Evolutionary conservation across 1,284 basidiomycete species (phyloP).

Genomic region (Pyrrhoderma lamaoense): DNA sequence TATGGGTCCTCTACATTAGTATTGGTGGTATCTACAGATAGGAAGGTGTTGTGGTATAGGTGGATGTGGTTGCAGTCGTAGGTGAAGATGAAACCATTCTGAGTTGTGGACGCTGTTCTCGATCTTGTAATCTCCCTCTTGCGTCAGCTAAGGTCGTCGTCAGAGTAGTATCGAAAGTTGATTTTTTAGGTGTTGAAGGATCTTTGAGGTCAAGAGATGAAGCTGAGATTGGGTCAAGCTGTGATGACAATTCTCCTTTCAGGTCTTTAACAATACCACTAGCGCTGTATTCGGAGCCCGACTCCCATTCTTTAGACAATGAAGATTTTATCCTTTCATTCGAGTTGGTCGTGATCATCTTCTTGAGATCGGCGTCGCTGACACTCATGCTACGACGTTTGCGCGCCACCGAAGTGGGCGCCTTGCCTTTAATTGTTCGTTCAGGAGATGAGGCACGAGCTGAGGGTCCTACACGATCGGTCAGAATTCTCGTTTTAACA

Average conservation of each 20-base stretch:
- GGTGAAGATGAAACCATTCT: conserved; percentile 25
- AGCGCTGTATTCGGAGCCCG: conserved; percentile 43
- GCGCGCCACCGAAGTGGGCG: conserved; percentile 23
- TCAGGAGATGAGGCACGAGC: conserved; percentile 25
- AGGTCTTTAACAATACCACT: conserved; percentile 62
- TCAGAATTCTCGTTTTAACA: conserved; percentile 40
- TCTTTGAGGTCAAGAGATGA: conserved; percentile 53
- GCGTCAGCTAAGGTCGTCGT: conserved; percentile 11
- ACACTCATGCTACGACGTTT: conserved; percentile 73
- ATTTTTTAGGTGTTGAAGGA: conserved; percentile 49
- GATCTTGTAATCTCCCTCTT: conserved; percentile 13
- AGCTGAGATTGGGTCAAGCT: conserved; percentile 48
- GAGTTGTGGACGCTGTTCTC: conserved; percentile 11
- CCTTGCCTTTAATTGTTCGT: conserved; percentile 20
- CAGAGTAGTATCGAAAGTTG: conserved; percentile 22
- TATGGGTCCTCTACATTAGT: conserved; percentile 29
- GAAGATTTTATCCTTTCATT: conserved; percentile 30
- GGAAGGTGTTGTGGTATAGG: conserved; percentile 27
- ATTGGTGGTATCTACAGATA: conserved; percentile 24
- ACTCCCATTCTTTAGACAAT: conserved; percentile 25
- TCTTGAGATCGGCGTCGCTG: conserved; percentile 56
- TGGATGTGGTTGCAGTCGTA: conserved; percentile 13
- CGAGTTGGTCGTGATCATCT: conserved; percentile 31
- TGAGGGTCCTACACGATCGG: conserved; percentile 37
- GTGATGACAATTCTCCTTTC: conserved; percentile 52